Evolutionary conservation across 768 basidiomycete genomes (phyloP).

Genomic region (Boletus pseudopeckii): DNA sequence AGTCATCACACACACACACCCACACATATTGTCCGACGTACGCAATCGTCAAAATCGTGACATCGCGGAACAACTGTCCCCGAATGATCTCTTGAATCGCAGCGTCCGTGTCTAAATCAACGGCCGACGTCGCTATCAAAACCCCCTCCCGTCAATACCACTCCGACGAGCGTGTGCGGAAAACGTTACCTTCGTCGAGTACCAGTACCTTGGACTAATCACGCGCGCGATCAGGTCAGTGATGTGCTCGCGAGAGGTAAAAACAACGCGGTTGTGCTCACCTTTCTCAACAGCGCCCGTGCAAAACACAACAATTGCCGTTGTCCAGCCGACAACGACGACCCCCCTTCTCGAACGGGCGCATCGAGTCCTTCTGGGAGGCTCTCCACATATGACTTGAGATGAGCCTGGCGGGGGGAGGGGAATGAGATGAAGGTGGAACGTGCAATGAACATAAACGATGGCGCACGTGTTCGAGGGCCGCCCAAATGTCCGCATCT

Average conservation of each 20-base stretch:
- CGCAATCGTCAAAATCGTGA: slow-evolving; percentile 88
- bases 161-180: not conserved
- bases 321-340: slow-evolving; percentile 82
- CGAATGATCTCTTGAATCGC: slow-evolving; percentile 87
- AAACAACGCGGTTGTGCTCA: slow-evolving; percentile 18
- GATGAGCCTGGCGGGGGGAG: slow-evolving; percentile 46
- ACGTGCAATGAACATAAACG: no score
- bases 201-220: slow-evolving; percentile 78
- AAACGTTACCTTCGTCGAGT: slow-evolving; percentile 73
- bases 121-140: slow-evolving; percentile 74
- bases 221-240: slow-evolving; percentile 4
- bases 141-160: not conserved
- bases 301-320: slow-evolving; percentile 88
- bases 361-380: slow-evolving; percentile 70
- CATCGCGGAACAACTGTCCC: slow-evolving; percentile 69
- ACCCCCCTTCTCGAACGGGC: slow-evolving; percentile 71
- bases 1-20: no score
- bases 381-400: slow-evolving; percentile 68
- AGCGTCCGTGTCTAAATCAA: slow-evolving; percentile 86
- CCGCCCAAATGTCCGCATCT: slow-evolving; percentile 85
- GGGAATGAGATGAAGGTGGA: no score
- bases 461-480: slow-evolving; percentile 59
- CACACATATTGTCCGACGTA: no score
- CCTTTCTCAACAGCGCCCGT: slow-evolving; percentile 75
- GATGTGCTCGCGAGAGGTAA: no score